These are phyloP conservation scores for Beauveria scarabaeidicola DNA, from an alignment of 2,329 filamentous ascomycete species.

Conservation along the genomic window DNA sequence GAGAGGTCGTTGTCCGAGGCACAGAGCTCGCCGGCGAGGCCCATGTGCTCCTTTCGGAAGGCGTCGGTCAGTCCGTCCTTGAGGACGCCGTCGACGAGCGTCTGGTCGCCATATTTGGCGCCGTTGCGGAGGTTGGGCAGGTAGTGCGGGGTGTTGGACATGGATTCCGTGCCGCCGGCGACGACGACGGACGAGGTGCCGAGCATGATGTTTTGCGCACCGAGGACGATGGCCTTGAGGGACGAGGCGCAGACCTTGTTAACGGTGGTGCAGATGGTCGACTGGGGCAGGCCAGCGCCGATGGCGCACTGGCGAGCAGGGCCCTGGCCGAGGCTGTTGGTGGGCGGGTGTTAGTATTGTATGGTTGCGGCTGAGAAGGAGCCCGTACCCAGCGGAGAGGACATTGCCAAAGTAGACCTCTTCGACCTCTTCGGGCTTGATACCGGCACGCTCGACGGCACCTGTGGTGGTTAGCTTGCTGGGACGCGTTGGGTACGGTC, in stretches of 20 bases:
- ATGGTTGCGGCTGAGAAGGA: background rate
- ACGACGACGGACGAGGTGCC: constrained; percentile 90
- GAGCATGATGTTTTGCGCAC: constrained; percentile 94
- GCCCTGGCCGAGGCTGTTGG: constrained; percentile 77
- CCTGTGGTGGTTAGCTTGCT: constrained; percentile 30
- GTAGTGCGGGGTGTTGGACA: constrained; percentile 97
- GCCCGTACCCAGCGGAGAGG: constrained; percentile 77
- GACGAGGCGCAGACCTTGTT: constrained; percentile 99
- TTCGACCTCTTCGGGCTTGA: constrained; percentile 84
- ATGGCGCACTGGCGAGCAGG: constrained; percentile 92
- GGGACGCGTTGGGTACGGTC: background rate
- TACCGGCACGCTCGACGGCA: constrained; percentile 77
- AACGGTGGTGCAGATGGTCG: constrained; percentile 79
- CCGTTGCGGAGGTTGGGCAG: constrained; percentile 78
- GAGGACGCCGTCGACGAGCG: constrained; percentile 80
- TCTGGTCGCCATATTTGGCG: constrained; percentile 89
- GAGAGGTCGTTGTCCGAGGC: constrained; percentile 72
- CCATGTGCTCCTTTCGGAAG: constrained; percentile 97
- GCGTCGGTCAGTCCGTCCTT: constrained; percentile 93
- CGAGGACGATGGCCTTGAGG: constrained; percentile 89
- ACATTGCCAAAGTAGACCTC: constrained; percentile 99
- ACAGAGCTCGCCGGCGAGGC: constrained; percentile 85
- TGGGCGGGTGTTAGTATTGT: background rate
- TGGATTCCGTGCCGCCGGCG: constrained; percentile 92
- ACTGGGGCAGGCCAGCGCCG: constrained; percentile 72